Percentiles rank a stretch among this genome's conserved stretches.
Conservation (phyloP, 768 basidiomycete species). For the Postia placenta region DNA sequence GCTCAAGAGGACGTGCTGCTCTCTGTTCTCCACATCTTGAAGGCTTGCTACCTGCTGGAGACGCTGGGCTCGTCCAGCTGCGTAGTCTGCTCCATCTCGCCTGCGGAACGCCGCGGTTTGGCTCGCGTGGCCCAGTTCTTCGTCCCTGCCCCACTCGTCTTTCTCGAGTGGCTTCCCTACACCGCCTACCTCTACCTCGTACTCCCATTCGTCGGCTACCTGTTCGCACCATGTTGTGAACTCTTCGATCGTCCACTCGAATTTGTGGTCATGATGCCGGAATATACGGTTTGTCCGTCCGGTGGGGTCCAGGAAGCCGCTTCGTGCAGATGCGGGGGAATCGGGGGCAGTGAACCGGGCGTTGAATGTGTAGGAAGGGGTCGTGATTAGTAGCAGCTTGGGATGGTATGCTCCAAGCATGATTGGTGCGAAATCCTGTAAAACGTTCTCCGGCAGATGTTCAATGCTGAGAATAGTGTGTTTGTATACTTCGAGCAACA, state of each 20-base stretch:
- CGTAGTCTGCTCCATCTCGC: constrained; percentile 29
- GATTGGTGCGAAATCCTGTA: constrained; percentile 60
- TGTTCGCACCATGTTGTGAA: constrained; percentile 57
- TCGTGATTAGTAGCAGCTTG: constrained; percentile 68
- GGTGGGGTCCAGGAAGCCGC: constrained; percentile 70
- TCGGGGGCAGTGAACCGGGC: constrained; percentile 59
- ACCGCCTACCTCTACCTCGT: constrained; percentile 51
- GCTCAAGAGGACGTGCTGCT: constrained; percentile 42
- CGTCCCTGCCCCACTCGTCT: constrained; percentile 73
- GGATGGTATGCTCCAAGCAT: constrained; percentile 79
- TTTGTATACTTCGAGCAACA: too few species aligned
- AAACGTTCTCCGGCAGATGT: constrained; percentile 56
- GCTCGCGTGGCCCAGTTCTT: constrained; percentile 56
- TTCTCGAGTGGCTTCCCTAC: constrained; percentile 53
- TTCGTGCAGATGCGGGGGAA: constrained; percentile 26
- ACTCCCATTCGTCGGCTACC: constrained; percentile 64
- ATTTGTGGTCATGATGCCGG: constrained; percentile 80
- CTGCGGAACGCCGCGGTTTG: constrained; percentile 61
- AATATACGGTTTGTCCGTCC: constrained; percentile 67
- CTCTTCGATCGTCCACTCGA: constrained; percentile 81
- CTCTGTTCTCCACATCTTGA: constrained; percentile 2
- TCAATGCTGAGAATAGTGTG: constrained; percentile 62
- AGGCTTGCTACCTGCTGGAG: constrained; percentile 21
- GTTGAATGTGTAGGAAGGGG: constrained; percentile 83
- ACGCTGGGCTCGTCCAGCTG: constrained; percentile 19